Base-by-base conservation (phyloP, 2,329 filamentous ascomycete species). In the Clarireedia hainanense region DNA sequence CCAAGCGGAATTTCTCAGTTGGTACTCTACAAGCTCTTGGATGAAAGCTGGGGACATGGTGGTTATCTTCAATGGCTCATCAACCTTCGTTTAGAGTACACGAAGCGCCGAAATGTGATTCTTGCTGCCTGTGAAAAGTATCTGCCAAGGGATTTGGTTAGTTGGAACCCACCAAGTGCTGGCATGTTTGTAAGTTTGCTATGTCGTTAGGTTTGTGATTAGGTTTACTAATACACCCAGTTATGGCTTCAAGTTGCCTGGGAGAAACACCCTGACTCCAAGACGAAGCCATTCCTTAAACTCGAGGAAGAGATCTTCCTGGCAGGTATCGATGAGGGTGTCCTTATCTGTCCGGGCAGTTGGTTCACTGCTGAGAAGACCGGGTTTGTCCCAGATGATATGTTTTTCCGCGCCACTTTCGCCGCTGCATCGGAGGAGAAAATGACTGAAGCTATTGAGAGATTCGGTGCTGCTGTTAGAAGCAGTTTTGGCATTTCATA, bases 11-110 rank as follows among this genome's bases (percentile, higher is more conserved):
- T 96, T 66, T 84, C 88, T 0, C 92, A 97, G 73, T 76, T 94
- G 23, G 76, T 92, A 7, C 74, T 97, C 54, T 91, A 88, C 75
- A 95, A 95, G 73, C 76, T 99, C 23, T 77, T 99, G 2, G 94
- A 99, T 62, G 90, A 96, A 71, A 84, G 85, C 50, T 99, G 94
- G 94, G 94, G 92, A 24, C 94, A 99, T 67, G 79, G 82, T 43
- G 91, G 91, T 1, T 99, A 95, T 68, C 72, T 99, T 24, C 79
- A 86, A 66, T 99, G 94, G 94, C 74, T 99, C 61, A 88, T 94
- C 68, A 80, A 89, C 68, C 74, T 97, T 65, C 81, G 91, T 47
- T 71, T 83, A 65, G 83, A 91, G 71, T 99, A 99, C 69, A 94
- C 91, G 1, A 75, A 76, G 62, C 82, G 92, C 58, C 77, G 94